These are phyloP conservation scores for Gyrodon lividus DNA, from an alignment of 768 basidiomycete species.

Conservation along the genomic window DNA sequence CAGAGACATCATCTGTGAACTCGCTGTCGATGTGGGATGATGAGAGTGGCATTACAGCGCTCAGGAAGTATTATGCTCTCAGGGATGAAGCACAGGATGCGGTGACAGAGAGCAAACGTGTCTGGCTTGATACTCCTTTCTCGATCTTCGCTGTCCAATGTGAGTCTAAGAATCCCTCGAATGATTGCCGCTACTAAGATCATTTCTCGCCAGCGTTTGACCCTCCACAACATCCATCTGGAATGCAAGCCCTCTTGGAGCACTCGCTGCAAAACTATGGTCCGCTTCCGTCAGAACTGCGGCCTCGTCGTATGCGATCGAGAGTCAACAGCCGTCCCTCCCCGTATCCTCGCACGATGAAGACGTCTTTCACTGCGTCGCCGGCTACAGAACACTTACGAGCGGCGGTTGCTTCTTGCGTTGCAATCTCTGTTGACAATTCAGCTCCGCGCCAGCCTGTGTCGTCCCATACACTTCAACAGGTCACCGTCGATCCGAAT, in stretches of 20 bases:
- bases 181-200: no score
- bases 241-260: conserved; percentile 71
- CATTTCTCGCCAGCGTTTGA: conserved; percentile 53
- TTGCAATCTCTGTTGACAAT: conserved; percentile 18
- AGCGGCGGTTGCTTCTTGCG: conserved; percentile 20
- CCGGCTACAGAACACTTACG: conserved; percentile 36
- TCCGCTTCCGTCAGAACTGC: conserved; percentile 72
- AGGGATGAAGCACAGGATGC: conserved; percentile 65
- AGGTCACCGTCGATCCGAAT: conserved; percentile 44
- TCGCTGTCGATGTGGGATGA: conserved; percentile 60
- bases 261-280: conserved; percentile 71
- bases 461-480: conserved; percentile 39
- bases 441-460: conserved; percentile 9
- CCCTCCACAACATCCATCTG: conserved; percentile 60
- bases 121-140: conserved; percentile 71
- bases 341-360: conserved; percentile 64
- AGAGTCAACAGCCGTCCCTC: conserved; percentile 71
- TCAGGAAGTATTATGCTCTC: conserved; percentile 69
- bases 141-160: conserved; percentile 73
- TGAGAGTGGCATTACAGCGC: conserved; percentile 59
- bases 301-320: conserved; percentile 59
- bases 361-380: conserved; percentile 42
- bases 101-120: conserved; percentile 61
- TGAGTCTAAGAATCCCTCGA: conserved; percentile 35
- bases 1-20: conserved; percentile 49